These are phyloP conservation scores for Angomonas ambiguus DNA, from an alignment of 208 protist species.

Conservation along the genomic window DNA sequence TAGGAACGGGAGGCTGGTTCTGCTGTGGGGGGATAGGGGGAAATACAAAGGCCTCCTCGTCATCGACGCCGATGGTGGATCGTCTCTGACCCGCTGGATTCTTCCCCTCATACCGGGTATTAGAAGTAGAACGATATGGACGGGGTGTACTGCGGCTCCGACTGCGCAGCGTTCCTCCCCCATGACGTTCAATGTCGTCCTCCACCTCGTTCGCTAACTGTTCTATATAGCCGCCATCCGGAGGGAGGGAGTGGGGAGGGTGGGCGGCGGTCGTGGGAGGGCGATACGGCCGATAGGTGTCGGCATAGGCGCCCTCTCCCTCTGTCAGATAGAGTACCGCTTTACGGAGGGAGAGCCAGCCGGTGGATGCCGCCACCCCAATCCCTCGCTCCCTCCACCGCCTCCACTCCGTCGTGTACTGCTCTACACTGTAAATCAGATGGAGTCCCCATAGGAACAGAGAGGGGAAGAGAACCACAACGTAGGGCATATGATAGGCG, in stretches of 20 bases:
- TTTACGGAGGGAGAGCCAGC: slow-evolving; percentile 17
- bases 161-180: neutral
- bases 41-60: slow-evolving; percentile 12
- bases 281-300: no score
- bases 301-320: neutral
- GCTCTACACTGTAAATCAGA: slow-evolving; percentile 22
- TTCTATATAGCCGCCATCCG: neutral
- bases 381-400: slow-evolving; percentile 24
- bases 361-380: slow-evolving; percentile 7
- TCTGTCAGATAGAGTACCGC: slow-evolving; percentile 16
- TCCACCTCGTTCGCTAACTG: neutral
- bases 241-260: neutral
- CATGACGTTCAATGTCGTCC: neutral
- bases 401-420: slow-evolving; percentile 33
- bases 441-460: slow-evolving; percentile 38
- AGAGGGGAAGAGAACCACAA: slow-evolving; percentile 40
- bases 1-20: neutral
- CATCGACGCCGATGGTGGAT: neutral
- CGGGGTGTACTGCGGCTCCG: neutral
- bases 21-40: slow-evolving; percentile 4
- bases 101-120: no score
- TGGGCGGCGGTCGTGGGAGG: no score
- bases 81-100: no score
- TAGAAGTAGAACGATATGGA: no score
- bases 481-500: slow-evolving; percentile 52